Evolutionary conservation across 257 asterid genomes (phyloP), one percentile per base, ranked within the genome.

Genomic region (Linderniella brevidens): DNA sequence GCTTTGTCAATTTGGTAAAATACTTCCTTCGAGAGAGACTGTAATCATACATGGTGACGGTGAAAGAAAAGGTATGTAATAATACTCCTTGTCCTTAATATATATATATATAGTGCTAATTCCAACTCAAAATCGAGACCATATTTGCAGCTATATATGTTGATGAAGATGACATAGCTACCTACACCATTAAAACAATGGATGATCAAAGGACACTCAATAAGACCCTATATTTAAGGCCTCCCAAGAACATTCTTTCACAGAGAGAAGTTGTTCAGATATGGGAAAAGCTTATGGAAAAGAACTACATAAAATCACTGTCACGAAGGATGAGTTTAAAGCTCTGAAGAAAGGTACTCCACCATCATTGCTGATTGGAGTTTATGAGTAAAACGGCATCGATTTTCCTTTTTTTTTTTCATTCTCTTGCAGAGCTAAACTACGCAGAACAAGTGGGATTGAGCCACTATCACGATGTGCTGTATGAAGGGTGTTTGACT

Each of bases 391-490:
- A n/a, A n/a, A n/a, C n/a, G n/a, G 15, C 9, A 4, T 13, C 3
- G 18, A 0, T 13, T 11, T 15, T 9, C 4, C 48, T 13, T 43
- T 43, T 11, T 0, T 8, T 1, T 43, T 11, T 5, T 12, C 14
- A 41, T 12, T 43, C 15, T 13, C 10, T 11, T 56, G 65, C 58
- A 78, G 96, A 48, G 25, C 64, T 60, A 15, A 77, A 76, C 41
- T 72, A 51, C 43, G 86, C 53, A 11, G 45, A 4, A 18, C 83
- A 77, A 65, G 94, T 75, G 15, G 94, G 80, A 50, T 11, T 79
- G n/a, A 74, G 94, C 4, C 96, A 82, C 71, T 79, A 74, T 67
- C 77, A 82, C 37, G 87, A 82, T 53, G 68, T 86, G 1, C 82
- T 77, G 69, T 82, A 74, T 1, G 93, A 86, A 29, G 94, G 94